A percentile compares a stretch with the other conserved stretches of the same genome.
Conservation (phyloP, 257 asterid genomes). For the Coffea eugenioides region DNA sequence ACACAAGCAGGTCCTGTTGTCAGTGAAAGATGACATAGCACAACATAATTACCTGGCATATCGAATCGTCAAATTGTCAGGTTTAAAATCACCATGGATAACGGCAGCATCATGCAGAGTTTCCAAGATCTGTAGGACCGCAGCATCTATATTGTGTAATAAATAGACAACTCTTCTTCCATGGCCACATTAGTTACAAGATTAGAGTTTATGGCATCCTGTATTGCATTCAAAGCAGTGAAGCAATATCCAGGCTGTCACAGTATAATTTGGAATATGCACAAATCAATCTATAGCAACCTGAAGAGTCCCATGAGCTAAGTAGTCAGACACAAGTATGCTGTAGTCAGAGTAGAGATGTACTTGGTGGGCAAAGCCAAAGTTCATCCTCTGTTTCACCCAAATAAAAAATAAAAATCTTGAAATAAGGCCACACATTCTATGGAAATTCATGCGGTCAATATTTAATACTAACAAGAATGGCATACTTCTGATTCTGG, state of each 20-base stretch:
- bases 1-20: not conserved
- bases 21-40: not conserved
- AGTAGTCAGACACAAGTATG: conserved; percentile 73
- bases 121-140: conserved; percentile 78
- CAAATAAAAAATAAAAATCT: too few relatives aligned
- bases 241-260: conserved; percentile 16
- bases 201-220: conserved; percentile 88
- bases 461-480: too few relatives aligned
- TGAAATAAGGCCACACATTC: too few relatives aligned
- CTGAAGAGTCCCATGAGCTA: conserved; percentile 92
- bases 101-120: conserved; percentile 61
- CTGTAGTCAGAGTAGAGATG: conserved; percentile 95
- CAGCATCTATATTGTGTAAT: conserved; percentile 95
- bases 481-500: too few relatives aligned
- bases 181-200: conserved; percentile 62
- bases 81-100: conserved; percentile 95
- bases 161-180: conserved; percentile 86
- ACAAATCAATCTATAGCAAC: conserved; percentile 41
- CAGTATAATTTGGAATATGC: conserved; percentile 1
- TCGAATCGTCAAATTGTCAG: conserved; percentile 89
- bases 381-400: conserved; percentile 65
- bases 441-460: too few relatives aligned
- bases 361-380: conserved; percentile 83
- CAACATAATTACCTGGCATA: conserved; percentile 66
- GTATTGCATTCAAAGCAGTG: conserved; percentile 26